phyloP scores from a whole-genome alignment of 352 stramenopile species.

The Globisporangium cystogenes region DNA sequence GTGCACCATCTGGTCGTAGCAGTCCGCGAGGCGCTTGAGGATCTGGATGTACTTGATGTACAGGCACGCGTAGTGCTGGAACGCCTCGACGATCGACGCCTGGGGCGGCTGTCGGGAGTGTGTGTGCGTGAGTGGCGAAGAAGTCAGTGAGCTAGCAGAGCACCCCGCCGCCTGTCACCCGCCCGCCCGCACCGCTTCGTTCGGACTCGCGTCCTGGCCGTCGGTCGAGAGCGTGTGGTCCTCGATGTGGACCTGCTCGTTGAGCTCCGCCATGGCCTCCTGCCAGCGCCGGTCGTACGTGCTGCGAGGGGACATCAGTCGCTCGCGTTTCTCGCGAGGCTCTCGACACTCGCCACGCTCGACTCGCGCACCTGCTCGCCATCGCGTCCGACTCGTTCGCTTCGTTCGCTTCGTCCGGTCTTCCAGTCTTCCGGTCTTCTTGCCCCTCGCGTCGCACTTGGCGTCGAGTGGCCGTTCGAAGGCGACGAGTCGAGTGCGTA shows the following conservation, averaged over 20 bases:
- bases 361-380: constrained; percentile 29
- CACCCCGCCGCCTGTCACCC: too few relatives aligned
- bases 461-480: too few relatives aligned
- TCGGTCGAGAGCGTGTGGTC: constrained; percentile 64
- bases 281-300: constrained; percentile 90
- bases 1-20: constrained; percentile 93
- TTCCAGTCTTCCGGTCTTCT: too few relatives aligned
- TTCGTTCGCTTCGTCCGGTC: neutral
- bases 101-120: constrained; percentile 33
- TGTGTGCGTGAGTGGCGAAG: neutral
- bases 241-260: constrained; percentile 90
- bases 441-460: too few relatives aligned
- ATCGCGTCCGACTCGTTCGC: constrained; percentile 11
- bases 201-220: constrained; percentile 20
- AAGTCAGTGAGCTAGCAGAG: too few relatives aligned
- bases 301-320: constrained; percentile 20
- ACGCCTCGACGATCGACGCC: constrained; percentile 85
- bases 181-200: constrained; percentile 40
- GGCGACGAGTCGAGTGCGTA: too few relatives aligned
- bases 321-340: too few relatives aligned
- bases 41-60: constrained; percentile 96
- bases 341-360: too few relatives aligned
- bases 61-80: constrained; percentile 93
- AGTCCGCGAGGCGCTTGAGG: constrained; percentile 83
- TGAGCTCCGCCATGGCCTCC: constrained; percentile 90